A percentile compares a stretch with the other conserved stretches of the same genome.
Evolutionary conservation across 2,329 filamentous ascomycete genomes (phyloP).

Genomic region (Ploettnerulaceae sp.): DNA sequence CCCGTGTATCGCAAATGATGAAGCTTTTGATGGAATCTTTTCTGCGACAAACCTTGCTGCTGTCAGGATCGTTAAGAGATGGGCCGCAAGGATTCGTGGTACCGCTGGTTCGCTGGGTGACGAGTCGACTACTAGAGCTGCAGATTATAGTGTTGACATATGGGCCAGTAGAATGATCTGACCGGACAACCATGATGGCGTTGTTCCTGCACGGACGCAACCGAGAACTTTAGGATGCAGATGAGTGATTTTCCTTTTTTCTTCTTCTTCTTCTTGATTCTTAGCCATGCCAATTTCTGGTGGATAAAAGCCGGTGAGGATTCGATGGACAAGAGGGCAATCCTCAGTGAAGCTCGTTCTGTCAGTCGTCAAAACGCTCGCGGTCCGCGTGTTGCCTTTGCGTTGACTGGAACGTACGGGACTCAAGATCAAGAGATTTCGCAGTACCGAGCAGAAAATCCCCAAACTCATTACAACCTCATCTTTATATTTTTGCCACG

Average conservation of each 20-base stretch:
- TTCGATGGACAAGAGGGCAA: too few relatives aligned
- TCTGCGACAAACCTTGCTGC: background rate
- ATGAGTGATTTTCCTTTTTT: background rate
- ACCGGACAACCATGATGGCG: background rate
- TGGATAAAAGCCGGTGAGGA: too few relatives aligned
- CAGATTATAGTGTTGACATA: constrained; percentile 6
- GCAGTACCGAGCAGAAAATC: too few relatives aligned
- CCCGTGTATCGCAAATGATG: constrained; percentile 2
- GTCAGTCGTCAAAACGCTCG: too few relatives aligned
- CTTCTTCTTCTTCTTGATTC: background rate
- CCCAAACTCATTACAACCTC: too few relatives aligned
- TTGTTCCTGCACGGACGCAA: background rate
- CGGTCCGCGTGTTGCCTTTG: too few relatives aligned
- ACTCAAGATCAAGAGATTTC: too few relatives aligned
- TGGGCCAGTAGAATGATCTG: background rate
- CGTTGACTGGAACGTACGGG: too few relatives aligned
- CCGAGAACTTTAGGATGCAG: background rate
- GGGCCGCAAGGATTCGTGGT: constrained; percentile 3
- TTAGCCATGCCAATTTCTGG: too few relatives aligned
- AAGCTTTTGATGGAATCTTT: background rate
- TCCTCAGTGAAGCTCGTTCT: too few relatives aligned
- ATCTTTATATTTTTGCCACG: too few relatives aligned
- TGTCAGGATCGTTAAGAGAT: background rate
- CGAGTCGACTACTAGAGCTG: constrained; percentile 3
- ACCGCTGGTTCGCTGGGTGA: constrained; percentile 4